phyloP scores from a whole-genome alignment of 805 yeast species.

The Pichia phayaonensis region DNA sequence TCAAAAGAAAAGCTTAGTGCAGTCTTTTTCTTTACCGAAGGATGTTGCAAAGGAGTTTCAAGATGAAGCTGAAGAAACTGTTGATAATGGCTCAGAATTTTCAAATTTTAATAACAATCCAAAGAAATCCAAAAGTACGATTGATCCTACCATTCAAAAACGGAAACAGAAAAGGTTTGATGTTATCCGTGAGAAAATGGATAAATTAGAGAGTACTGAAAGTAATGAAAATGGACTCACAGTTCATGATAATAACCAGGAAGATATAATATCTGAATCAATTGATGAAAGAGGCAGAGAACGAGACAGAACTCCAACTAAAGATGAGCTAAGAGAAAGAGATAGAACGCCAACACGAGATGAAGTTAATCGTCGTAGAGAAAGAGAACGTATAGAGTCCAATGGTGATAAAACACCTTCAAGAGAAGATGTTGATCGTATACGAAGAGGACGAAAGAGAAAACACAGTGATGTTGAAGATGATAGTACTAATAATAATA shows the following conservation, averaged over 20 bases:
- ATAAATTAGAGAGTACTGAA: neutral
- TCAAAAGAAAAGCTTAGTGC: neutral
- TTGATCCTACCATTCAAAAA: slow-evolving; percentile 16
- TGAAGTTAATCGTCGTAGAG: slow-evolving; percentile 26
- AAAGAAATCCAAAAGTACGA: neutral
- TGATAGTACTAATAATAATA: slow-evolving; percentile 10
- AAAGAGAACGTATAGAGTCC: slow-evolving; percentile 21
- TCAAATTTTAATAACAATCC: neutral
- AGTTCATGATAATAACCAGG: neutral
- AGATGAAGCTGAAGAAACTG: slow-evolving; percentile 2
- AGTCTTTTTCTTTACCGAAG: slow-evolving; percentile 18
- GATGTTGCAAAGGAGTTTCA: slow-evolving; percentile 16
- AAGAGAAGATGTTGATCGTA: slow-evolving; percentile 16
- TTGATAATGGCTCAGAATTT: neutral
- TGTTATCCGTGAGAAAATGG: slow-evolving; percentile 2
- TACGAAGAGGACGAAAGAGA: slow-evolving; percentile 6
- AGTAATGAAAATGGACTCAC: neutral
- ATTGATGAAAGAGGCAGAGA: neutral
- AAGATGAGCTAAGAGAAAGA: slow-evolving; percentile 21
- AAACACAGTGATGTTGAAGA: slow-evolving; percentile 11
- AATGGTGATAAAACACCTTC: slow-evolving; percentile 13
- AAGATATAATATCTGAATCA: neutral
- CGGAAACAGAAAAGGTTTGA: slow-evolving; percentile 12
- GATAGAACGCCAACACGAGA: slow-evolving; percentile 40
- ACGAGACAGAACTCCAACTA: slow-evolving; percentile 39